Conservation (phyloP, 371 early-diverging fungal species). For the Dichotomocladium elegans region DNA sequence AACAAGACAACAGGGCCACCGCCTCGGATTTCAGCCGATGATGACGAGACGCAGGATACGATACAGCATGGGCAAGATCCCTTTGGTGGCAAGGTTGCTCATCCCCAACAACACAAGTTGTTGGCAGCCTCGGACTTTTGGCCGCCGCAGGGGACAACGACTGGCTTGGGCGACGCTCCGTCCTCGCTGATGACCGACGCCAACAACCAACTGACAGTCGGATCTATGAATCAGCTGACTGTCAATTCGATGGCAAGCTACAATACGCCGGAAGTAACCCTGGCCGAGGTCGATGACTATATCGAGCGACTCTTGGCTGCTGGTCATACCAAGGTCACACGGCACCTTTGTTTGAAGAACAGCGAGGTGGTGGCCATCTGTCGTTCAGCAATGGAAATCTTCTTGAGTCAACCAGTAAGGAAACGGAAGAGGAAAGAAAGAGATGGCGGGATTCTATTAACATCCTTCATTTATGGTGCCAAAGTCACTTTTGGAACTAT, state of each 20-base stretch:
- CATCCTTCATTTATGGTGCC: neutral
- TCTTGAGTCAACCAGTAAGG: conserved; percentile 83
- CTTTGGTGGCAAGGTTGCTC: conserved; percentile 30
- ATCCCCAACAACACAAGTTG: conserved; percentile 39
- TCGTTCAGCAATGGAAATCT: conserved; percentile 84
- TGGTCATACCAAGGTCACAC: conserved; percentile 73
- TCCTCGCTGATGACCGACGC: conserved; percentile 5
- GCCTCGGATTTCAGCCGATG: conserved; percentile 8
- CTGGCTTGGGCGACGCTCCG: neutral
- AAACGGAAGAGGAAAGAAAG: too few species aligned
- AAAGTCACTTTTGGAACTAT: conserved; percentile 86
- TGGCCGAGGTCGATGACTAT: conserved; percentile 78
- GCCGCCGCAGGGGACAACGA: conserved; percentile 24
- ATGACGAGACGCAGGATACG: conserved; percentile 11
- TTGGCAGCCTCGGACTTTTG: conserved; percentile 37
- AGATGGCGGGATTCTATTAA: neutral
- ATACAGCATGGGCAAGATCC: conserved; percentile 30
- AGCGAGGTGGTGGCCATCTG: conserved; percentile 90
- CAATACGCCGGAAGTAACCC: conserved; percentile 22
- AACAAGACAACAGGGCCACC: too few species aligned
- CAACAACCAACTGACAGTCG: conserved; percentile 38
- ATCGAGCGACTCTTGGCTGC: conserved; percentile 79
- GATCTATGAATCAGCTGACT: conserved; percentile 44
- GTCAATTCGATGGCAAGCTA: conserved; percentile 37
- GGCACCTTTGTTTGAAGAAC: conserved; percentile 71